A percentile compares a stretch with the other conserved stretches of the same genome.
These are phyloP conservation scores for Euclidium syriacum DNA, from an alignment of 345 rosid species.

Conservation along the genomic window DNA sequence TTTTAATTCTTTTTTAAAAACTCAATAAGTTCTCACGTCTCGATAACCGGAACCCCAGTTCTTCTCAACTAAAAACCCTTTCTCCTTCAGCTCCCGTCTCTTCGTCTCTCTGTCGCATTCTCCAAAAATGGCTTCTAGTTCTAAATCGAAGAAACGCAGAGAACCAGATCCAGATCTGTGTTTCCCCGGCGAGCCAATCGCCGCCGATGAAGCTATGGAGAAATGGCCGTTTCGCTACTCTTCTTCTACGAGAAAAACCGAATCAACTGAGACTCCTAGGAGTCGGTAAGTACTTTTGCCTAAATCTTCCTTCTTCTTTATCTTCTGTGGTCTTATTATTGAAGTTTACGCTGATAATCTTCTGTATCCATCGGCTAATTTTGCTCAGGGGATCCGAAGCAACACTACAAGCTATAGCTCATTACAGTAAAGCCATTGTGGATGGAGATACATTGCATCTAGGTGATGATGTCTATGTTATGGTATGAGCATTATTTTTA, in stretches of 20 bases:
- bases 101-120: background rate
- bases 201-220: conserved; percentile 17
- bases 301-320: background rate
- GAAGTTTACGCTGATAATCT: background rate
- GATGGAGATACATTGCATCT: conserved; percentile 28
- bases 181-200: conserved; percentile 12
- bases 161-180: background rate
- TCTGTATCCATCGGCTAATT: background rate
- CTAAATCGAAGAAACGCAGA: background rate
- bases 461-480: conserved; percentile 33
- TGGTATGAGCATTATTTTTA: conserved; percentile 20
- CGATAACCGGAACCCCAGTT: too few relatives aligned
- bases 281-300: background rate
- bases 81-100: background rate
- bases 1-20: too few relatives aligned
- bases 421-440: conserved; percentile 25
- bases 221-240: conserved; percentile 21
- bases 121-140: background rate
- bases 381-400: too few relatives aligned
- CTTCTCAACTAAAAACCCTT: background rate
- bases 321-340: background rate
- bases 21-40: too few relatives aligned
- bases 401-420: conserved; percentile 31
- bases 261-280: background rate
- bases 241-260: background rate